Evolutionary conservation across 2,329 filamentous ascomycete genomes (phyloP).

Genomic region (Akanthomyces uredinophilus): DNA sequence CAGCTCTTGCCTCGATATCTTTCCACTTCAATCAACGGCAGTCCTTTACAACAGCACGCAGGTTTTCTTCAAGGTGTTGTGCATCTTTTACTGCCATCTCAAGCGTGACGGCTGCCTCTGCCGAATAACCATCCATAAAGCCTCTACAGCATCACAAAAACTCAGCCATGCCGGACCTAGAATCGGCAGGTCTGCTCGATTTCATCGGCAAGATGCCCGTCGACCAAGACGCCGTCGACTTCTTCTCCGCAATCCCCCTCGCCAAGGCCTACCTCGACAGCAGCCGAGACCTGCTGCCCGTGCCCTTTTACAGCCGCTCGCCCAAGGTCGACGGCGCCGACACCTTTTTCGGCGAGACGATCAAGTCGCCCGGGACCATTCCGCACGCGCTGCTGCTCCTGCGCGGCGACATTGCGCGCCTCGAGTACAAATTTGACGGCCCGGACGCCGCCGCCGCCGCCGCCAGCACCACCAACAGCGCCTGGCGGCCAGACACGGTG

Average conservation of each 20-base stretch:
- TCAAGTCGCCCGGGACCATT: not conserved
- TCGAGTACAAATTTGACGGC: not conserved
- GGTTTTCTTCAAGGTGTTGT: not conserved
- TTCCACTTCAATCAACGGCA: too few species aligned
- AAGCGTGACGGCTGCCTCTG: not conserved
- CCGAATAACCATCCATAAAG: not conserved
- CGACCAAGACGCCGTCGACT: not conserved
- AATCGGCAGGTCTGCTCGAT: not conserved
- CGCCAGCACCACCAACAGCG: not conserved
- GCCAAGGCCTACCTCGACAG: not conserved
- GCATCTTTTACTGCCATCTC: not conserved
- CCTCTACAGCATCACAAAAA: not conserved
- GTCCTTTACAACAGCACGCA: not conserved
- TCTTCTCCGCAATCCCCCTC: not conserved
- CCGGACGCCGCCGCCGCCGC: too few species aligned
- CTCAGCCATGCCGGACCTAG: slow-evolving; percentile 3
- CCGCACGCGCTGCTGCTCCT: slow-evolving; percentile 3
- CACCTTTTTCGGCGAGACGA: slow-evolving; percentile 1
- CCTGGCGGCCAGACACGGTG: not conserved
- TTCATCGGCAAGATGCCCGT: slow-evolving; percentile 4
- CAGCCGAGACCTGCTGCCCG: not conserved
- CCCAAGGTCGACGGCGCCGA: not conserved
- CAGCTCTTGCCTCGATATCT: not conserved
- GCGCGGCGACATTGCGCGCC: not conserved
- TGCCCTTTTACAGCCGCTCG: slow-evolving; percentile 1